Evolutionary conservation across 768 basidiomycete genomes (phyloP).

Genomic region (Clathrus columnatus): DNA sequence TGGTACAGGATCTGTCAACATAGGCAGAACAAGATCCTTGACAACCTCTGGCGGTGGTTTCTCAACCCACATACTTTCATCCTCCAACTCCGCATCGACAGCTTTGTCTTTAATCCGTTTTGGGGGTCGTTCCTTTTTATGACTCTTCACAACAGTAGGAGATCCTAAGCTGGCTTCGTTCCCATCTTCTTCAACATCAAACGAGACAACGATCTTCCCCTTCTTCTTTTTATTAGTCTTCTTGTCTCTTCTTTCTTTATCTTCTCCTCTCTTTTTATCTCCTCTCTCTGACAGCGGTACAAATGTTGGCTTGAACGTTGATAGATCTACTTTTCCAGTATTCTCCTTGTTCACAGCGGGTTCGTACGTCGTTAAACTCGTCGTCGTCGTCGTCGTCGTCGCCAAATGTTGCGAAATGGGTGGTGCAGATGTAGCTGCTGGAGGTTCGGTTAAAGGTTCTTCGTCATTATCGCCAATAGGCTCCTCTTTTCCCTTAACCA

Average conservation of each 20-base stretch:
- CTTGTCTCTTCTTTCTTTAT: constrained; percentile 30
- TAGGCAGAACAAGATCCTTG: constrained; percentile 24
- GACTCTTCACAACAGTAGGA: constrained; percentile 24
- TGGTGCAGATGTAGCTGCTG: constrained; percentile 3
- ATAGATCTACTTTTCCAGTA: constrained; percentile 38
- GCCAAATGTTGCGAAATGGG: constrained; percentile 13
- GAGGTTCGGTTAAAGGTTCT: constrained; percentile 1
- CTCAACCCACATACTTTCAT: constrained; percentile 63
- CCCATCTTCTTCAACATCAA: constrained; percentile 64
- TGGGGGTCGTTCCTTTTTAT: constrained; percentile 24
- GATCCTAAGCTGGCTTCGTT: constrained; percentile 25
- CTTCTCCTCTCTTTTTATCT: constrained; percentile 20
- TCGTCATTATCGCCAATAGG: constrained; percentile 12
- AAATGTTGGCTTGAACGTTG: constrained; percentile 87
- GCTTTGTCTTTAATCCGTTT: constrained; percentile 24
- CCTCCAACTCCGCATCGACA: constrained; percentile 29
- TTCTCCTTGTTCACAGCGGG: constrained; percentile 16
- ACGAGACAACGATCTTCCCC: constrained; percentile 54
- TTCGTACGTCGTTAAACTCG: background rate
- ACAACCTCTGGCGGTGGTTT: constrained; percentile 47
- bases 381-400: constrained; percentile 7
- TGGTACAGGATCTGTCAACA: constrained; percentile 10
- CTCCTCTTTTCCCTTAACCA: background rate
- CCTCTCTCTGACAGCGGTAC: constrained; percentile 42
- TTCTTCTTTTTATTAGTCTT: constrained; percentile 45